Evolutionary conservation across 768 basidiomycete species (phyloP).

Genomic region (Suillus occidentalis): DNA sequence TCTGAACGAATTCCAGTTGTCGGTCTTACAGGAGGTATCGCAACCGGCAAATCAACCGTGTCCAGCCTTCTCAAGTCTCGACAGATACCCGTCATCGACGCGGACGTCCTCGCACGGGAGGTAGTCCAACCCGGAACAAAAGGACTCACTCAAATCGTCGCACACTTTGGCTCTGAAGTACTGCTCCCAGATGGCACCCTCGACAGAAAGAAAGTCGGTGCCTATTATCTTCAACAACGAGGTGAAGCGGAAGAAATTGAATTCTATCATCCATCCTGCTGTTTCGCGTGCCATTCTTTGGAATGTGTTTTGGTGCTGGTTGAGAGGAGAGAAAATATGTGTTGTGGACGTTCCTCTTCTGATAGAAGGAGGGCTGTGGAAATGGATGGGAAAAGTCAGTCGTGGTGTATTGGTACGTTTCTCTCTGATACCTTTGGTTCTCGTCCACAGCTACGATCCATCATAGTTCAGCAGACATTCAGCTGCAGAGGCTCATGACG

Average conservation of each 20-base stretch:
- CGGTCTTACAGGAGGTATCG: constrained; percentile 95
- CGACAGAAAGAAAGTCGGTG: constrained; percentile 81
- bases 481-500: constrained; percentile 77
- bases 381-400: constrained; percentile 80
- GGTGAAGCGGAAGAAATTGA: constrained; percentile 67
- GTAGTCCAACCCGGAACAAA: constrained; percentile 84
- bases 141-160: constrained; percentile 64
- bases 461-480: constrained; percentile 74
- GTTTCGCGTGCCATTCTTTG: constrained; percentile 78
- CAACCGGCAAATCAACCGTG: constrained; percentile 95
- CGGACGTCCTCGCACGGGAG: constrained; percentile 83
- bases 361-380: constrained; percentile 85
- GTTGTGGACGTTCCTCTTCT: constrained; percentile 91
- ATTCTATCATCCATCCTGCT: constrained; percentile 87
- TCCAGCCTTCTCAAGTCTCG: constrained; percentile 68
- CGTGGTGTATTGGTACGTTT: constrained; percentile 86
- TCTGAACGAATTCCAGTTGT: constrained; percentile 55
- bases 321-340: constrained; percentile 74
- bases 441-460: neutral
- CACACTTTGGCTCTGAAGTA: constrained; percentile 69
- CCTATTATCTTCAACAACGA: constrained; percentile 82
- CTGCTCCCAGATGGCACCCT: constrained; percentile 69
- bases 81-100: constrained; percentile 84
- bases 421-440: neutral
- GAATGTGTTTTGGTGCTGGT: constrained; percentile 68